Evolutionary conservation across 345 rosid species (phyloP).

Genomic region (Bretschneidera sinensis): DNA sequence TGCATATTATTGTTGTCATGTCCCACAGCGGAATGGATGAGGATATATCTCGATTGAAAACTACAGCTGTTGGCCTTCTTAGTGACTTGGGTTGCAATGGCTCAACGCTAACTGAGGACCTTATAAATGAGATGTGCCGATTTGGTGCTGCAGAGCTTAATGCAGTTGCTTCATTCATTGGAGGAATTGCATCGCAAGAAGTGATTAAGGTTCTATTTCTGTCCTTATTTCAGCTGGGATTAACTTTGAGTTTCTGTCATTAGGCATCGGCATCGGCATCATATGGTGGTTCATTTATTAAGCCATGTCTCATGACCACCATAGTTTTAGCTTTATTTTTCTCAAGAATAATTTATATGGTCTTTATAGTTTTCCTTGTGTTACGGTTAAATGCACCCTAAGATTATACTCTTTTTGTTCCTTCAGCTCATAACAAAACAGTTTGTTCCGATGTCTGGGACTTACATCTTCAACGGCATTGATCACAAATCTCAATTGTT

Average conservation of each 20-base stretch:
- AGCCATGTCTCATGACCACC: background rate
- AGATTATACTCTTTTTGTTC: background rate
- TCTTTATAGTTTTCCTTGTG: background rate
- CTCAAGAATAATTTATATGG: background rate
- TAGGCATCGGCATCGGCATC: background rate
- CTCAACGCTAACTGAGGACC: slow-evolving; percentile 75
- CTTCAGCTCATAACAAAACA: slow-evolving; percentile 92
- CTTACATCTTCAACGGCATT: slow-evolving; percentile 85
- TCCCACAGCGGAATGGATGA: slow-evolving; percentile 70
- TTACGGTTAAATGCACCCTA: background rate
- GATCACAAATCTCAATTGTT: slow-evolving; percentile 90
- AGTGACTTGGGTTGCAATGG: slow-evolving; percentile 84
- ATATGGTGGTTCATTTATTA: background rate
- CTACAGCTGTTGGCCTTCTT: slow-evolving; percentile 60
- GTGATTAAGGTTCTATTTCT: slow-evolving; percentile 65
- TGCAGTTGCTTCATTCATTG: slow-evolving; percentile 83
- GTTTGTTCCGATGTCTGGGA: slow-evolving; percentile 85
- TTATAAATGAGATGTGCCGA: slow-evolving; percentile 89
- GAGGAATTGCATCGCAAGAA: slow-evolving; percentile 95
- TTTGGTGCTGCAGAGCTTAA: slow-evolving; percentile 98
- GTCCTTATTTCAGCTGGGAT: slow-evolving; percentile 12
- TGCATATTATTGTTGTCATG: slow-evolving; percentile 10
- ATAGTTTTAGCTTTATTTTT: background rate
- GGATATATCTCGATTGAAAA: slow-evolving; percentile 79
- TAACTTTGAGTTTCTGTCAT: slow-evolving; percentile 2